phyloP scores from a whole-genome alignment of 176 grass and related monocot species.

The Rhipidocladum racemiflorum region DNA sequence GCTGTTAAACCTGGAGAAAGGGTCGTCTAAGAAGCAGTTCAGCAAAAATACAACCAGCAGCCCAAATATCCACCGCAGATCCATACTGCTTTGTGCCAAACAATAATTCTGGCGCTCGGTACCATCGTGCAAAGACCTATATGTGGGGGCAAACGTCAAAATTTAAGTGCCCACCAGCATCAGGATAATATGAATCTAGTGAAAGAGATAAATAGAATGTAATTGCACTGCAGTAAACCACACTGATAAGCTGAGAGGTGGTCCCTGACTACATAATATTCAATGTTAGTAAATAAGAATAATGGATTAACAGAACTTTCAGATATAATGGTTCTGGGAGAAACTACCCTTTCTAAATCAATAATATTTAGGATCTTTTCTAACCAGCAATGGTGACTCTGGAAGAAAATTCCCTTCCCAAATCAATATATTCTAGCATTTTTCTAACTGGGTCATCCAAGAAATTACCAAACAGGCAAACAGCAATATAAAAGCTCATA shows the following conservation, averaged over 20 bases:
- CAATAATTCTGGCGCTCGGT: constrained; percentile 93
- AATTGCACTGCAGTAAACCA: not conserved
- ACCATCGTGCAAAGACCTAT: constrained; percentile 99
- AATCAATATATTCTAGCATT: not conserved
- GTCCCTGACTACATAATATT: constrained; percentile 21
- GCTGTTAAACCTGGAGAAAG: constrained; percentile 68
- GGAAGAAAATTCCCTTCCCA: not conserved
- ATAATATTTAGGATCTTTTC: not conserved
- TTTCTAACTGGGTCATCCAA: constrained; percentile 1
- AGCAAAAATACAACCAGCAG: constrained; percentile 97
- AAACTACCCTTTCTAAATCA: not conserved
- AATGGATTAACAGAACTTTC: constrained; percentile 23
- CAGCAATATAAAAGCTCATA: not conserved
- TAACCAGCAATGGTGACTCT: constrained; percentile 9
- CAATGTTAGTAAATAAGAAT: not conserved
- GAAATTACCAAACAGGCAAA: constrained; percentile 2
- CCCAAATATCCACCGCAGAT: constrained; percentile 94
- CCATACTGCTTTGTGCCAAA: constrained; percentile 97
- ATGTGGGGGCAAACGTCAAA: constrained; percentile 15
- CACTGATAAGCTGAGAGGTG: not conserved
- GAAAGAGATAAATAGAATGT: not conserved
- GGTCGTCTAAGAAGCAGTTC: constrained; percentile 85
- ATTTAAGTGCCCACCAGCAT: not conserved
- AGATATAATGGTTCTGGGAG: not conserved
- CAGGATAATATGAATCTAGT: constrained; percentile 1